Base-by-base conservation (phyloP, 768 basidiomycete species). In the Coprinopsis sp. region DNA sequence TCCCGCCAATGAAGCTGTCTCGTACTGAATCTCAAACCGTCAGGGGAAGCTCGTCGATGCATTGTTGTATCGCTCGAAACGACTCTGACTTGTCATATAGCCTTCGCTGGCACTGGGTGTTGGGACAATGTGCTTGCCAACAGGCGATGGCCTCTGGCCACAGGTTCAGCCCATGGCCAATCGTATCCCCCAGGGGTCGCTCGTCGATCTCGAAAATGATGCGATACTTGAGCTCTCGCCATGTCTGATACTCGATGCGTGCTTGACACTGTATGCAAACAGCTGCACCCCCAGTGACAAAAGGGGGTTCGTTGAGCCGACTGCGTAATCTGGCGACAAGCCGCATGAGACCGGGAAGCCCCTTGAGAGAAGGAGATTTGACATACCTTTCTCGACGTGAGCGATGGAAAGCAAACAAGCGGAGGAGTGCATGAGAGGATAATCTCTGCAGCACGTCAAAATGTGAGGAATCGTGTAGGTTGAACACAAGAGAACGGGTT, bases 61-160 rank as follows among this genome's bases (percentile, higher is more conserved):
- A 78, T 21, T 77, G 73, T 25, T 62, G 63, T 46, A 83, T 76
- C 6, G 76, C 71, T 19, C 75, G 71, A 33, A 81, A 57, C 28
- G 81, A 74, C 51, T 76, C 72, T 6, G 51, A 54, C 63, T 75
- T 77, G 58, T 82, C 79, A 42, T 83, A 84, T 25, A 83, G 67
- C 18, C 74, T 58, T 0, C 74, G 70, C 10, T 57, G 60, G 53
- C 82, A 84, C 0, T 58, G 60, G 11, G 27, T 3, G 46, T 71
- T 70, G 3, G 65, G 56, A 53, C 82, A 84, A 36, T 71, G 70
- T 2, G 81, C 74, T 47, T 65, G 64, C 82, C 82, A 84, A 54
- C 81, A 84, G 1, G 74, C 70, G 51, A 66, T 64, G n/a, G 82
- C 78, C 52, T 79, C 77, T 0, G 70, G 62, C 81, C 82, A 84